These are phyloP conservation scores for Epichloe hybrida DNA, from an alignment of 2,329 filamentous ascomycete species.

Conservation along the genomic window DNA sequence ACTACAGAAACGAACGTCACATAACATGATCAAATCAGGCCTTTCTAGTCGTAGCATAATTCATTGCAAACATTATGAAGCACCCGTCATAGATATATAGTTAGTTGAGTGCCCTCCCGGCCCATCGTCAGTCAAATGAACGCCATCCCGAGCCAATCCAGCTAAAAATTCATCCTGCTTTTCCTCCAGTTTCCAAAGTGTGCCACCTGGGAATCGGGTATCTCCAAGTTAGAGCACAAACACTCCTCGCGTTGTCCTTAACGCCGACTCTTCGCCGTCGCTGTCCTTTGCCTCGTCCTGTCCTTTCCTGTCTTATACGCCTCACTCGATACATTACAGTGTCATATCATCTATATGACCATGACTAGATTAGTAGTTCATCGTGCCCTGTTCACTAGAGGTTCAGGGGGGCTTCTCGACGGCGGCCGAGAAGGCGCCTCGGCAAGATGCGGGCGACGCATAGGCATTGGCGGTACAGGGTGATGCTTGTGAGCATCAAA, in stretches of 20 bases:
- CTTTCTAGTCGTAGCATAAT: too few relatives aligned
- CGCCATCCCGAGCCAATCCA: too few relatives aligned
- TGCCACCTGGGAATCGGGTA: too few relatives aligned
- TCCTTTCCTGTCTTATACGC: background rate
- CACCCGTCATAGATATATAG: too few relatives aligned
- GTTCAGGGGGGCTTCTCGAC: slow-evolving; percentile 13
- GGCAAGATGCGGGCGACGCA: slow-evolving; percentile 9
- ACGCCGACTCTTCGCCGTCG: background rate
- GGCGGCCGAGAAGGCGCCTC: slow-evolving; percentile 2
- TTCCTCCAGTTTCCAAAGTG: too few relatives aligned
- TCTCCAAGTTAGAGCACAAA: too few relatives aligned
- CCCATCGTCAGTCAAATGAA: too few relatives aligned
- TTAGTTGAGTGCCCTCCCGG: too few relatives aligned
- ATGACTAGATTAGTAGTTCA: background rate
- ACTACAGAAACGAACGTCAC: too few relatives aligned
- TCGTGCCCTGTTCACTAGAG: slow-evolving; percentile 18
- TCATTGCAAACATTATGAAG: too few relatives aligned
- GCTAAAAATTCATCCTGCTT: too few relatives aligned
- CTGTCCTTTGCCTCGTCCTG: background rate
- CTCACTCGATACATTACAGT: background rate
- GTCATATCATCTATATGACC: background rate
- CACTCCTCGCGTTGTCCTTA: background rate
- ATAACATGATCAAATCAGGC: too few relatives aligned
- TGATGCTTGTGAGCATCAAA: slow-evolving; percentile 5
- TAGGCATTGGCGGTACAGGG: slow-evolving; percentile 15